Conservation (phyloP, 108 stramenopile species). For the Tribonema minus region DNA sequence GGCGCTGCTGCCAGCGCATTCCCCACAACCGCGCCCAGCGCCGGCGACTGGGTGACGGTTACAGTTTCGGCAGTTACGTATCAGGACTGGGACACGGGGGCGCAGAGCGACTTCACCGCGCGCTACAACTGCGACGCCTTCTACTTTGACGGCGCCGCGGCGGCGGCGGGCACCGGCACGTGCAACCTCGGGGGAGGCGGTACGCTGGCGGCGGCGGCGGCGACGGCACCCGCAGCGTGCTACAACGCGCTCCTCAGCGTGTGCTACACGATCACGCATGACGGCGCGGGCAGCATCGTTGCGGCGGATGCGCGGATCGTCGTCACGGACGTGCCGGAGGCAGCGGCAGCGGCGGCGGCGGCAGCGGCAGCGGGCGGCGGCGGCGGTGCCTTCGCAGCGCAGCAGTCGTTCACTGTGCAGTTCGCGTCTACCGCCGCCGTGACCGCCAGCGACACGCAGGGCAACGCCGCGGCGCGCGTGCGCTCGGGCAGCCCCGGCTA, state of each 20-base stretch:
- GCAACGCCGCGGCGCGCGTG: conserved; percentile 9
- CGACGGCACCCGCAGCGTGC: conserved; percentile 1
- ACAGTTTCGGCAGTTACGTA: conserved; percentile 5
- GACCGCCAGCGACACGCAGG: neutral
- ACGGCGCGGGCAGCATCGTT: conserved; percentile 15
- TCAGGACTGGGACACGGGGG: conserved; percentile 17
- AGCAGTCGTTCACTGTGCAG: conserved; percentile 15
- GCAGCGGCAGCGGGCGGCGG: no score
- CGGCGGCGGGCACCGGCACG: neutral
- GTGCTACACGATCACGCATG: conserved; percentile 28
- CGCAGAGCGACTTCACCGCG: conserved; percentile 1
- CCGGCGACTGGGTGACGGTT: neutral
- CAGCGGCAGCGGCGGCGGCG: no score
- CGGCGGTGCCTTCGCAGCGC: neutral
- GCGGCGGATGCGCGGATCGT: conserved; percentile 1
- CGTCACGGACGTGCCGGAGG: conserved; percentile 13
- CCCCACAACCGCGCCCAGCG: neutral
- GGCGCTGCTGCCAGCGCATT: neutral
- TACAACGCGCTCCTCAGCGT: conserved; percentile 3
- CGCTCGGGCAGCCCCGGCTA: conserved; percentile 35
- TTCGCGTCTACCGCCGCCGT: conserved; percentile 1
- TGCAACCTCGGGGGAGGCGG: conserved; percentile 4
- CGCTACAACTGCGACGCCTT: conserved; percentile 7
- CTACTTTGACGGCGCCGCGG: neutral
- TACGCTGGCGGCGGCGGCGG: neutral